Base-by-base conservation (phyloP, 192 early-diverging fungal genomes). In the Umbelopsis ramanniana region DNA sequence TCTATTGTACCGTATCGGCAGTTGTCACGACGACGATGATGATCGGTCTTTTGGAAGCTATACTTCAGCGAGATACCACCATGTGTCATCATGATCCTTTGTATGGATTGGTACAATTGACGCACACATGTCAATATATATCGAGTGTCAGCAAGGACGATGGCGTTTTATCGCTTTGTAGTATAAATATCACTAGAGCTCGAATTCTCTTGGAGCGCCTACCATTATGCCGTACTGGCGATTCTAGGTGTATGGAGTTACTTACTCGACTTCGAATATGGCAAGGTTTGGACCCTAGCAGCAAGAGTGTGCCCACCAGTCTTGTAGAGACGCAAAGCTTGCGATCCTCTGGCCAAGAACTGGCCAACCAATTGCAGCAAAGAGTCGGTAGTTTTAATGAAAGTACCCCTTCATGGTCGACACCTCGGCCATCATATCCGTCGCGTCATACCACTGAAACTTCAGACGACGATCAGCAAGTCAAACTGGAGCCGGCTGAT, bases 391-490 rank as follows among this genome's bases (percentile, higher is more conserved):
- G 17, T 29, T n/a, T 37, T 3, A 17, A 8, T 8, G 33, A 63
- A 4, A 37, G 12, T 17, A 29, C 8, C 10, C 6, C 33, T 1
- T 7, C 57, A 11, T 63, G 57, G 57, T 63, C 57, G 26, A 33
- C 57, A 14, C 57, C 57, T n/a, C 26, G 29, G 33, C 57, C 57
- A 63, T 63, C 55, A 6, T 19, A 15, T 60, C 24, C 15, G 35
- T 24, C 57, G 26, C 26, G 57, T 19, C 57, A 63, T 19, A 63
- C 29, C 33, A 63, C 57, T 4, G 29, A 63, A 63, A 29, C 57
- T 63, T 63, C 29, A 14, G 57, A 63, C 17, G 57, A 38, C 0
- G 57, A 63, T 63, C 57, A 63, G 7, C 57, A 63, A 63, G 33
- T 63, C 6, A 63, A 63, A 63, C 26, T 63, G 19, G 57, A 63